Conservation (phyloP, 1,284 basidiomycete species). For the Violaceomyces palustris region DNA sequence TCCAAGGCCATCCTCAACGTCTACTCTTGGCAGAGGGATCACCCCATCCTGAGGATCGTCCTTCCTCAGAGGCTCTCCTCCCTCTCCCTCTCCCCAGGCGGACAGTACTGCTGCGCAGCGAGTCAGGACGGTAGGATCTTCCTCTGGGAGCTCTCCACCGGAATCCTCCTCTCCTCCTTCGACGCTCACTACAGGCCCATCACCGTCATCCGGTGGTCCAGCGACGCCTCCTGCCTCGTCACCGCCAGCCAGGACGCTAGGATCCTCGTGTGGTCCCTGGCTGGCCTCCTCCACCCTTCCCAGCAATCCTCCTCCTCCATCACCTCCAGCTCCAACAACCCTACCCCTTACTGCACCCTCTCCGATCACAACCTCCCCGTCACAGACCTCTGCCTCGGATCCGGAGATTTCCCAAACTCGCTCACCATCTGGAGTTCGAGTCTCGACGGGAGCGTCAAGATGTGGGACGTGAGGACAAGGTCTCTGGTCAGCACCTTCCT, state of each 20-base stretch:
- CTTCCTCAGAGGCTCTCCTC: slow-evolving; percentile 81
- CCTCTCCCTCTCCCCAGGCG: slow-evolving; percentile 68
- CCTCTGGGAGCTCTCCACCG: slow-evolving; percentile 90
- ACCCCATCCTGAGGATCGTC: slow-evolving; percentile 68
- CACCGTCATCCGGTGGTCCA: slow-evolving; percentile 73
- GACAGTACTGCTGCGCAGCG: slow-evolving; percentile 77
- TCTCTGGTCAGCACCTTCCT: slow-evolving; percentile 78
- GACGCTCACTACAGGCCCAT: slow-evolving; percentile 91
- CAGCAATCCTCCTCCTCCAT: slow-evolving; percentile 26
- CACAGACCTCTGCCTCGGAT: slow-evolving; percentile 72
- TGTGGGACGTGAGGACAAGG: slow-evolving; percentile 75
- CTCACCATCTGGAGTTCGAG: slow-evolving; percentile 75
- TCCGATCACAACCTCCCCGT: slow-evolving; percentile 88
- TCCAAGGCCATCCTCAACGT: slow-evolving; percentile 75
- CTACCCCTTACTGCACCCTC: slow-evolving; percentile 72
- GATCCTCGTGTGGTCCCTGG: slow-evolving; percentile 80
- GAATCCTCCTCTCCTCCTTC: slow-evolving; percentile 79
- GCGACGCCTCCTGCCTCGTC: slow-evolving; percentile 72
- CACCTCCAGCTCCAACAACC: slow-evolving; percentile 47
- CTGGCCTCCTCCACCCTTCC: slow-evolving; percentile 61
- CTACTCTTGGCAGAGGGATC: slow-evolving; percentile 71
- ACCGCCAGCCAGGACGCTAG: slow-evolving; percentile 85
- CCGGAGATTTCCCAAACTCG: slow-evolving; percentile 68
- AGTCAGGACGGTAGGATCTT: slow-evolving; percentile 82
- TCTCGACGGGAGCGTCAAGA: slow-evolving; percentile 86